Evolutionary conservation across 2,329 filamentous ascomycete species (phyloP).

Genomic region (Phialophora macrospora): DNA sequence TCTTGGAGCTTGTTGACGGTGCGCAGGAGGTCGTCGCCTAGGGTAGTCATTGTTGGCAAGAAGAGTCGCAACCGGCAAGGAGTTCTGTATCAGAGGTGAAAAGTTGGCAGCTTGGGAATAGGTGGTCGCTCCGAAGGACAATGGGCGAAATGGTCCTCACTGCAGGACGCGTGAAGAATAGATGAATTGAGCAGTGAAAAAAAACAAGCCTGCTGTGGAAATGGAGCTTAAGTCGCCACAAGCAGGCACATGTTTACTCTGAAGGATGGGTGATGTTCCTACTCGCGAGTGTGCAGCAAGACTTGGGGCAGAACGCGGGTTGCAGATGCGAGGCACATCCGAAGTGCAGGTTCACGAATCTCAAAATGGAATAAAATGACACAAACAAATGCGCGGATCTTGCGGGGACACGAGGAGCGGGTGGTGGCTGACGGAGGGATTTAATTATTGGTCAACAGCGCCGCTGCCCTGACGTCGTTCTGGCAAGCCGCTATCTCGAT

Average conservation of each 20-base stretch:
- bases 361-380: slow-evolving; percentile 10
- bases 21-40: slow-evolving; percentile 91
- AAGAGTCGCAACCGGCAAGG: slow-evolving; percentile 22
- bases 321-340: slow-evolving; percentile 13
- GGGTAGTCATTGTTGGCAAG: slow-evolving; percentile 72
- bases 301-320: slow-evolving; percentile 14
- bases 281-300: neutral
- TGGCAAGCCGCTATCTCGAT: neutral
- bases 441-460: neutral
- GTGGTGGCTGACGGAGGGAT: neutral
- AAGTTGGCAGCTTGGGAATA: slow-evolving; percentile 27
- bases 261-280: neutral
- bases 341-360: slow-evolving; percentile 5
- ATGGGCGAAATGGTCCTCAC: slow-evolving; percentile 1
- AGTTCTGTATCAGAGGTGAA: slow-evolving; percentile 19
- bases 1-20: slow-evolving; percentile 99
- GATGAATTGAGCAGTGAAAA: slow-evolving; percentile 4
- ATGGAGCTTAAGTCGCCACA: slow-evolving; percentile 24
- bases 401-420: no score
- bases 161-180: slow-evolving; percentile 10
- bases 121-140: neutral
- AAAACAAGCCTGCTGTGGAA: slow-evolving; percentile 1
- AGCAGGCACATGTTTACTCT: slow-evolving; percentile 32
- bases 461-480: slow-evolving; percentile 19
- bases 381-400: neutral